Evolutionary conservation across 163 green algal genomes (phyloP), one percentile per base, ranked within the genome.

Genomic region (Scenedesmus sp.): DNA sequence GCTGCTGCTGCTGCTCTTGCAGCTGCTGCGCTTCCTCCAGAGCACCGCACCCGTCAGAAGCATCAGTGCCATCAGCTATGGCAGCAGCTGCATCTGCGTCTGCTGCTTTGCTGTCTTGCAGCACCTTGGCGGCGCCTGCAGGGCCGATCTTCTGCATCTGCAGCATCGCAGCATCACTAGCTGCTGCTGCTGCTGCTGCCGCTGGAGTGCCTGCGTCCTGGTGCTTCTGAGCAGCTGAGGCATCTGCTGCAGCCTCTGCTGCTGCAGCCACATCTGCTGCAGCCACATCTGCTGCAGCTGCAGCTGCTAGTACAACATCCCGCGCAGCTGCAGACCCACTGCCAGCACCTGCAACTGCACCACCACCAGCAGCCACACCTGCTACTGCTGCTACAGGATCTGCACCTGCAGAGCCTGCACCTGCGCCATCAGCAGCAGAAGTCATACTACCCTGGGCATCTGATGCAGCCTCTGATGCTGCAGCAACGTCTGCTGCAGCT

Each of bases 1-100:
- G 84, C 84, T 81, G 84, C 62, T 64, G 62, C 62, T 76, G 60
- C 57, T 88, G 83, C 54, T 76, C 20, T 9, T 55, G 83, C 55
- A 66, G 46, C 2, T 62, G 46, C 34, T 26, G 55, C 16, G 10
- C 9, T 55, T 20, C 15, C n/a, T 56, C 7, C 23, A 59, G 23
- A 15, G 20, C 3, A 15, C 2, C 70, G 46, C 2, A 3, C 70
- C 66, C 66, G 26, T 26, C 16, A 34, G 66, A 16, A 9, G 66
- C 16, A 1, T 2, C 66, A 76, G 13, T 5, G 2, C 16, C 66
- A 76, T 26, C 15, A 7, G 2, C 66, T 12, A 18, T 18, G 26
- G 66, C 66, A 76, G 66, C 66, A 23, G 9, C 66, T 34, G 70
- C 70, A 79, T 15, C 23, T 79, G 70, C 7, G 23, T 6, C 23